A percentile compares a stretch with the other conserved stretches of the same genome.
Conservation (phyloP, 306 rosid genomes). For the Myrica gale region DNA sequence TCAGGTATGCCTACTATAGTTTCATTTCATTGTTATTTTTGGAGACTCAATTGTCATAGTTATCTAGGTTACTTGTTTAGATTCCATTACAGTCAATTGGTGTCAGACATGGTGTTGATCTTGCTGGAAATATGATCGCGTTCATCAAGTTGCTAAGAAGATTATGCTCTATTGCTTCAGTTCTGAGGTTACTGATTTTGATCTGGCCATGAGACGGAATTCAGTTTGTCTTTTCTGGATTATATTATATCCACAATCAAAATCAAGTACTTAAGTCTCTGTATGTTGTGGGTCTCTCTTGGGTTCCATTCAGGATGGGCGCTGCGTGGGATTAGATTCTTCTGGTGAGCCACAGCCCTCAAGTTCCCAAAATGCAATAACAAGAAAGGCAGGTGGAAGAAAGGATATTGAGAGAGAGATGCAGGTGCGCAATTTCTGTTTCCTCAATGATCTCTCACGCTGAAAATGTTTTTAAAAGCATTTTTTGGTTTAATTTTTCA, state of each 20-base stretch:
- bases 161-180: neutral
- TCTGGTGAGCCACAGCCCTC: constrained; percentile 46
- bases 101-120: neutral
- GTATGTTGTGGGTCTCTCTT: constrained; percentile 25
- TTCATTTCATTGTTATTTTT: neutral
- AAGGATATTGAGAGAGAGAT: constrained; percentile 71
- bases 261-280: neutral
- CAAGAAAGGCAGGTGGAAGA: constrained; percentile 94
- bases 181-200: neutral
- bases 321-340: constrained; percentile 64
- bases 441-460: constrained; percentile 18
- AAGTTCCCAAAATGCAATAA: constrained; percentile 61
- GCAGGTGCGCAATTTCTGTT: constrained; percentile 60
- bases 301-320: constrained; percentile 53
- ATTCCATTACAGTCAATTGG: neutral
- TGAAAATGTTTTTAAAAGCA: constrained; percentile 18
- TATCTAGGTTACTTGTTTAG: neutral
- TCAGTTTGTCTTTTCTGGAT: neutral
- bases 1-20: constrained; percentile 56
- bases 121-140: neutral
- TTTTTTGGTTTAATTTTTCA: constrained; percentile 40
- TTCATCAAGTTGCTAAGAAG: neutral
- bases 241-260: neutral
- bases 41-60: neutral
- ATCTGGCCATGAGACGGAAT: neutral